A percentile compares a stretch with the other conserved stretches of the same genome.
phyloP scores from a whole-genome alignment of 2,329 filamentous ascomycete species.

The Beauveria bassiana region DNA sequence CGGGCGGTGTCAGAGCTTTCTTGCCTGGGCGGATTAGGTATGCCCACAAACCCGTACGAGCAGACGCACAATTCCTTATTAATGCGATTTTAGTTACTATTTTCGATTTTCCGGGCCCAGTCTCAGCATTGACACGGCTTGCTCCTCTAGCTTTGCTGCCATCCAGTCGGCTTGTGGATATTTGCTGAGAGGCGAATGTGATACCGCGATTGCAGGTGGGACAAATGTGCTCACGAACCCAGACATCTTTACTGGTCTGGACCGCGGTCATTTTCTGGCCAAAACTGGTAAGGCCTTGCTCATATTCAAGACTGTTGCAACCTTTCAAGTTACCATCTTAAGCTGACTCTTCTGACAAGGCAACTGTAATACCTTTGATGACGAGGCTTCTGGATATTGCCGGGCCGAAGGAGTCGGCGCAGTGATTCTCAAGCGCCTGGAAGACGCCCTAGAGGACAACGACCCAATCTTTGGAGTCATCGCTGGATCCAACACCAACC shows the following conservation, averaged over 20 bases:
- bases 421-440: conserved; percentile 69
- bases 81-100: conserved; percentile 46
- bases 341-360: neutral
- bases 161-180: conserved; percentile 46
- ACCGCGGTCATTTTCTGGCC: conserved; percentile 68
- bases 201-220: conserved; percentile 72
- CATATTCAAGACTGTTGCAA: neutral
- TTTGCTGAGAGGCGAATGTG: conserved; percentile 55
- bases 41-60: neutral
- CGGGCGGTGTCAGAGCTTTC: conserved; percentile 43
- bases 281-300: conserved; percentile 20
- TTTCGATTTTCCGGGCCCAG: conserved; percentile 41
- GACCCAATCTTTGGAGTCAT: conserved; percentile 74
- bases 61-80: neutral
- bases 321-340: neutral
- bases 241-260: conserved; percentile 68
- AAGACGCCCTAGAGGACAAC: conserved; percentile 68
- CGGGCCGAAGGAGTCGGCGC: conserved; percentile 69
- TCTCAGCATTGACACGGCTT: conserved; percentile 28
- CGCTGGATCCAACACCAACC: conserved; percentile 67
- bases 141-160: conserved; percentile 24
- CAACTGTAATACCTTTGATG: conserved; percentile 62
- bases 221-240: conserved; percentile 68
- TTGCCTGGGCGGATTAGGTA: conserved; percentile 46
- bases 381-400: conserved; percentile 75